Evolutionary conservation across 768 basidiomycete genomes (phyloP), one percentile per base, ranked within the genome.

Genomic region (Kwoniella botswanensis): DNA sequence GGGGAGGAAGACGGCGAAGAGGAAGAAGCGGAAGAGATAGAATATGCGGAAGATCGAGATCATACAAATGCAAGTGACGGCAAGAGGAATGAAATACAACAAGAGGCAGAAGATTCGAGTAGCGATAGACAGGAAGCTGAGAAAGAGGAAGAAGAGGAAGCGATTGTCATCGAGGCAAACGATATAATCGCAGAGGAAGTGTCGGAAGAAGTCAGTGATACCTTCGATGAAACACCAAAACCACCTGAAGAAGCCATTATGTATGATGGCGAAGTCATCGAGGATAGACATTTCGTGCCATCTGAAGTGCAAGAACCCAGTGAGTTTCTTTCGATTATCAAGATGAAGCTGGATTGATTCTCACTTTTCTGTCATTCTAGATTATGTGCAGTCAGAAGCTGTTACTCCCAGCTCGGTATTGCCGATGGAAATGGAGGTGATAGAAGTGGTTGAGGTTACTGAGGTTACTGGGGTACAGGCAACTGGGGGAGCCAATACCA

Each of bases 1-100:
- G 72, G 71, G 13, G 71, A 67, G 53, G 61, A 65, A 50, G 65
- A 61, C 26, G 68, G 68, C 42, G 43, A 55, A 17, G 72, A 73
- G 13, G 71, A 67, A 44, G 61, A 65, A 50, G 65, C 57, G 11
- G 56, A 63, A 46, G 66, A 58, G 58, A 41, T 35, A 42, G 65
- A 56, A 35, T 54, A 22, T 22, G 57, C 18, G n/a, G 35, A 65
- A 26, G 53, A 44, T 11, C 24, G 13, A 4, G 50, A 56, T 43
- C 44, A 59, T 5, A 29, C 29, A 3, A 41, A 61, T 15, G 65
- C 43, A 4, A 43, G 21, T n/a, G 56, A 44, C 6, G 41, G 5
- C 43, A 26, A 57, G 5, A 55, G 55, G 41, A 59, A 50, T 53
- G 60, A 54, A 29, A 35, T 21, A 26, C 52, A 43, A 21, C 22